phyloP scores from a whole-genome alignment of 768 basidiomycete species.

The Xerocomellus chrysenteron region DNA sequence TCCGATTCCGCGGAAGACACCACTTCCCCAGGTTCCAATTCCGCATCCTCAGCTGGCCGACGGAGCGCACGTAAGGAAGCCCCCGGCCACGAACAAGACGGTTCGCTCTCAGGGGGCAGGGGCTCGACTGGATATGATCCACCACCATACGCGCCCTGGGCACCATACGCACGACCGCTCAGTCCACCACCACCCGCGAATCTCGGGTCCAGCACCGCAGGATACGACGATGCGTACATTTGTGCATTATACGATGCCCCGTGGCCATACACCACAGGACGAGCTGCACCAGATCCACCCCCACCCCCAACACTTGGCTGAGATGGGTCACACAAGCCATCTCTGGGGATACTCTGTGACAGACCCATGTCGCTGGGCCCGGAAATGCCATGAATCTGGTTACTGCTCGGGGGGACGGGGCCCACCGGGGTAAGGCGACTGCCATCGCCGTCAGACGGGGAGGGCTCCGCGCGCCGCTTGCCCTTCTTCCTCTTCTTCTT shows the following conservation, averaged over 20 bases:
- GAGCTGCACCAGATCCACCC: slow-evolving; percentile 21
- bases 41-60: slow-evolving; percentile 1
- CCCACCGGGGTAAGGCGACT: neutral
- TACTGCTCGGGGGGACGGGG: neutral
- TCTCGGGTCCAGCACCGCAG: slow-evolving; percentile 13
- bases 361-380: slow-evolving; percentile 19
- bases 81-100: neutral
- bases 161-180: neutral
- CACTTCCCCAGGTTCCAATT: slow-evolving; percentile 29
- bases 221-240: slow-evolving; percentile 10
- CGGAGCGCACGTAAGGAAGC: neutral
- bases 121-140: neutral
- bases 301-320: slow-evolving; percentile 15
- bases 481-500: slow-evolving; percentile 32
- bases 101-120: neutral
- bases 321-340: slow-evolving; percentile 18
- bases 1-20: slow-evolving; percentile 23
- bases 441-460: slow-evolving; percentile 10
- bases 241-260: neutral
- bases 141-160: neutral
- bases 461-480: slow-evolving; percentile 23
- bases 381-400: slow-evolving; percentile 20
- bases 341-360: slow-evolving; percentile 8
- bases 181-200: neutral
- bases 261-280: neutral